Base-by-base conservation (phyloP, 148 eudicot genomes). In the Cornus suecica region DNA sequence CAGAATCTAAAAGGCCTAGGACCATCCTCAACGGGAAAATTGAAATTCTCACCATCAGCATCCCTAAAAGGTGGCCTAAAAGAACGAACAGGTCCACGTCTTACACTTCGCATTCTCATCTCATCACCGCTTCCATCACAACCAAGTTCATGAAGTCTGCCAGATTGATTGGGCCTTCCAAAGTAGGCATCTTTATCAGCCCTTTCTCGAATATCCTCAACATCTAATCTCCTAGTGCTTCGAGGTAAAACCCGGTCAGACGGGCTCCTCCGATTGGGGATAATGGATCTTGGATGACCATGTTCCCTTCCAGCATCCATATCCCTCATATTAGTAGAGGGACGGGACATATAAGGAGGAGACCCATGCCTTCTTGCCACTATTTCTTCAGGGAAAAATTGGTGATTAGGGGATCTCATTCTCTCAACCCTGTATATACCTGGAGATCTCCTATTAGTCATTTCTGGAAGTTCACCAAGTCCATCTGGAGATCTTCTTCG, bases 401-500 rank as follows among this genome's bases (percentile, higher is more conserved):
- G 51, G 28, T 54, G 86, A 25, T 77, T 78, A 64, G 86, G 80
- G 74, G 84, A 84, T 37, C 82, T 80, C 70, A 78, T 71, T 77
- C 84, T 78, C 23, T 82, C 84, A 75, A 58, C 74, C 71, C 84
- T 72, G 71, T 81, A 81, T 42, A 69, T 54, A 29, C 34, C 48
- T 24, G 82, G 82, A 69, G 87, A 78, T 71, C 83, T 74, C 66
- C 79, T 31, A 2, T 77, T 81, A 45, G 31, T 20, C 63, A 70
- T 66, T n/a, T 84, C 82, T 34, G 70, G 72, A 78, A 25, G 75
- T 16, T 72, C 79, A 60, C 37, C 66, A 66, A 76, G 76, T 34
- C 68, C 80, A 64, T 81, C 78, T 14, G 79, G 77, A 13, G 81
- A 81, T 84, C 87, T 78, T 70, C 84, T 81, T 37, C 84, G 68